Evolutionary conservation across 805 yeast species (phyloP).

Genomic region (Saccharomycopsis javanensis): DNA sequence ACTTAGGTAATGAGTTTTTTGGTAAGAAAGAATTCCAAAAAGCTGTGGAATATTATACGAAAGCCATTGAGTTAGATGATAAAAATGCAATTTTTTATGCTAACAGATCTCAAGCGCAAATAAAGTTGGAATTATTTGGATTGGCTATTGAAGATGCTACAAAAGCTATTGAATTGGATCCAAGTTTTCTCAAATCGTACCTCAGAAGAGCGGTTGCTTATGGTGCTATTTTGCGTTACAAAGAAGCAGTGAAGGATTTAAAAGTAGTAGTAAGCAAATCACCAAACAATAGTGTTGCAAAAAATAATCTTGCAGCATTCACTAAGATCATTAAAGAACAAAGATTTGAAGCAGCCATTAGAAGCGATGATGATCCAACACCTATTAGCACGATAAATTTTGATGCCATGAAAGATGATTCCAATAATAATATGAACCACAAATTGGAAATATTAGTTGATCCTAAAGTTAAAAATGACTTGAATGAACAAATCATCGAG

Average conservation of each 20-base stretch:
- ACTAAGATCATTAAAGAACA: constrained; percentile 55
- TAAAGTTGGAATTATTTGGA: constrained; percentile 81
- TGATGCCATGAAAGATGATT: constrained; percentile 19
- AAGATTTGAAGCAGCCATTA: constrained; percentile 82
- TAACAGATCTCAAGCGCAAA: constrained; percentile 84
- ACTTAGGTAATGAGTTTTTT: constrained; percentile 63
- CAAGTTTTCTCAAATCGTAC: constrained; percentile 64
- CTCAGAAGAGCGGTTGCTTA: constrained; percentile 81
- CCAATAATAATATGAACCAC: not conserved
- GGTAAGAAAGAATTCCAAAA: constrained; percentile 52
- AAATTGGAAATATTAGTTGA: constrained; percentile 23
- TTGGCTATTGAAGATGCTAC: constrained; percentile 73
- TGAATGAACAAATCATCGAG: constrained; percentile 23
- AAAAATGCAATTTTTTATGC: constrained; percentile 59
- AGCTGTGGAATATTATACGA: constrained; percentile 64
- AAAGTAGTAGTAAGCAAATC: constrained; percentile 47
- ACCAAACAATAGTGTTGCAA: constrained; percentile 64
- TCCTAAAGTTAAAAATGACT: constrained; percentile 19
- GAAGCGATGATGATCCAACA: constrained; percentile 52
- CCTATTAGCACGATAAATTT: constrained; percentile 40
- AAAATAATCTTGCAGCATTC: constrained; percentile 51
- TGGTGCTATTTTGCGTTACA: constrained; percentile 66
- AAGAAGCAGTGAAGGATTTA: constrained; percentile 64
- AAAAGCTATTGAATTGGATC: constrained; percentile 57
- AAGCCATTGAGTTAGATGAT: constrained; percentile 60